These are phyloP conservation scores for Cylindrotheca closterium DNA, from an alignment of 108 stramenopile species.

Conservation along the genomic window DNA sequence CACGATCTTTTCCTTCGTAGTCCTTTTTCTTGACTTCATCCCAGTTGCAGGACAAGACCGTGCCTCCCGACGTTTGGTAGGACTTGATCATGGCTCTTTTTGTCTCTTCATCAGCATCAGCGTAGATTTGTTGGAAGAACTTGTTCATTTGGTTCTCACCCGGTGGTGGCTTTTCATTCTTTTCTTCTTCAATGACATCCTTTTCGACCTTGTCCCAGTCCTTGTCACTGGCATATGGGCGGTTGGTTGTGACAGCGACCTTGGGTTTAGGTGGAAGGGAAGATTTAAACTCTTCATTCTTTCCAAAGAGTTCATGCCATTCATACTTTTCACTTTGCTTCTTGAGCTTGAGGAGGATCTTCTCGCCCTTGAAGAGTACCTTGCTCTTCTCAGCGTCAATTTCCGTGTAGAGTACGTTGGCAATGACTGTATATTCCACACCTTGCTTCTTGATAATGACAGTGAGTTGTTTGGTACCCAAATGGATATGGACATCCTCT, in stretches of 20 bases:
- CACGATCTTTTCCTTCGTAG: constrained; percentile 94
- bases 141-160: constrained; percentile 96
- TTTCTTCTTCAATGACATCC: constrained; percentile 78
- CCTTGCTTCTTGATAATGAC: constrained; percentile 60
- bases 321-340: constrained; percentile 58
- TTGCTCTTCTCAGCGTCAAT: constrained; percentile 62
- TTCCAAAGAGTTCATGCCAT: constrained; percentile 78
- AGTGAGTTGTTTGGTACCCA: constrained; percentile 53
- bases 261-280: constrained; percentile 10
- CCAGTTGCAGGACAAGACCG: constrained; percentile 97
- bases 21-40: constrained; percentile 94
- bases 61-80: constrained; percentile 97
- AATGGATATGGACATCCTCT: constrained; percentile 65
- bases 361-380: constrained; percentile 68
- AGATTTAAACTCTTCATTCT: constrained; percentile 14
- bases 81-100: constrained; percentile 96
- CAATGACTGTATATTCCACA: constrained; percentile 69
- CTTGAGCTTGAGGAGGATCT: constrained; percentile 81
- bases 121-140: constrained; percentile 96
- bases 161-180: constrained; percentile 88
- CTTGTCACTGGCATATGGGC: constrained; percentile 78
- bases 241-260: constrained; percentile 22
- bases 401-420: constrained; percentile 70
- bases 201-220: constrained; percentile 91
- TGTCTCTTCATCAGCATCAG: constrained; percentile 86